Percentiles rank a stretch among this genome's conserved stretches.
phyloP scores from a whole-genome alignment of 2,329 filamentous ascomycete species.

The Fusarium sp. region DNA sequence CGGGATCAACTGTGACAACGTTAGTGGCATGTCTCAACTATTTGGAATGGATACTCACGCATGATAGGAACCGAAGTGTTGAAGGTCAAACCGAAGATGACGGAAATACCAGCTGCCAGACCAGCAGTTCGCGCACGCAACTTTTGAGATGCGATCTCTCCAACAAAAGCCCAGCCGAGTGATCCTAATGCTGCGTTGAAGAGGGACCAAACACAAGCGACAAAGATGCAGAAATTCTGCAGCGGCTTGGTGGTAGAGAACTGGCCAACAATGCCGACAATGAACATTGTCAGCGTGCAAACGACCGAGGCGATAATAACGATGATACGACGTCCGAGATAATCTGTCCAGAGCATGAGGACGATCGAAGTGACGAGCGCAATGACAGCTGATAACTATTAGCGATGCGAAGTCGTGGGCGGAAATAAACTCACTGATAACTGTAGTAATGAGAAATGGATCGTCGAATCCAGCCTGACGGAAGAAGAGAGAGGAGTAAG shows the following conservation, averaged over 20 bases:
- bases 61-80: slow-evolving; percentile 27
- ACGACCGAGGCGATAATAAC: slow-evolving; percentile 11
- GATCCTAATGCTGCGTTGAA: slow-evolving; percentile 6
- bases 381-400: slow-evolving; percentile 6
- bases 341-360: slow-evolving; percentile 20
- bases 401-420: neutral
- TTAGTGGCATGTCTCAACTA: neutral
- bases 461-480: slow-evolving; percentile 17
- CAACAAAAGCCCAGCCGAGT: slow-evolving; percentile 21
- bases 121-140: slow-evolving; percentile 21
- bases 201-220: slow-evolving; percentile 24
- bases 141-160: slow-evolving; percentile 23
- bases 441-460: slow-evolving; percentile 24
- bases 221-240: slow-evolving; percentile 20
- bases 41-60: slow-evolving; percentile 2
- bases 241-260: slow-evolving; percentile 9
- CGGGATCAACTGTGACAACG: slow-evolving; percentile 10
- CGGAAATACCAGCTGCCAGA: slow-evolving; percentile 13
- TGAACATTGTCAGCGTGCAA: slow-evolving; percentile 11
- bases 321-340: slow-evolving; percentile 17
- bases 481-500: slow-evolving; percentile 24
- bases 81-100: slow-evolving; percentile 25
- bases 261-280: slow-evolving; percentile 15
- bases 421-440: slow-evolving; percentile 1
- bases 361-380: slow-evolving; percentile 7